Percentiles rank a stretch among this genome's conserved stretches.
phyloP scores from a whole-genome alignment of 441 rosid genomes.

The Cnidoscolus chayamansa region DNA sequence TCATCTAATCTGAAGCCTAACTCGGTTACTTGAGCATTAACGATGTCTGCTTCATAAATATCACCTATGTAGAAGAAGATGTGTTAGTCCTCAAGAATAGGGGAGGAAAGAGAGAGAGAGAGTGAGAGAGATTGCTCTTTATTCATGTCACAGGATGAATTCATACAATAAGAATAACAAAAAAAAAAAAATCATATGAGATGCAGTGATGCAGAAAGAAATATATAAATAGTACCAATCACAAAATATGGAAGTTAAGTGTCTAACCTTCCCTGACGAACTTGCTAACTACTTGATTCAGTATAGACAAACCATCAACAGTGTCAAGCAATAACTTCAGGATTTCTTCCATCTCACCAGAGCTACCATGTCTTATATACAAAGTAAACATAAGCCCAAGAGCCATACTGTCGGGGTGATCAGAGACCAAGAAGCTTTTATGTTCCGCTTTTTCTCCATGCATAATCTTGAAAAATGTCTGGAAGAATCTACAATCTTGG shows the following conservation, averaged over 20 bases:
- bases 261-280: conserved; percentile 52
- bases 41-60: conserved; percentile 40
- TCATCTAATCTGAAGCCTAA: conserved; percentile 49
- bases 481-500: conserved; percentile 49
- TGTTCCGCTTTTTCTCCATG: conserved; percentile 24
- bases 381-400: conserved; percentile 55
- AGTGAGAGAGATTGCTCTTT: neutral
- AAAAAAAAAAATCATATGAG: neutral
- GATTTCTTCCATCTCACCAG: conserved; percentile 38
- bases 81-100: conserved; percentile 22
- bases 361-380: conserved; percentile 37
- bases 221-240: neutral
- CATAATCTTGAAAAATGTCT: conserved; percentile 47
- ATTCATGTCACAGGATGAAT: neutral
- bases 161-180: neutral
- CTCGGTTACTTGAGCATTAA: conserved; percentile 39
- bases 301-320: conserved; percentile 44
- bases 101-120: conserved; percentile 1
- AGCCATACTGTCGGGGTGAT: conserved; percentile 47
- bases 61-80: conserved; percentile 43
- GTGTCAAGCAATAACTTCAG: conserved; percentile 49
- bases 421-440: conserved; percentile 29
- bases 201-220: no score
- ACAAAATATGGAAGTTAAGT: conserved; percentile 1
- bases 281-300: conserved; percentile 48